Evolutionary conservation across 2,329 filamentous ascomycete genomes (phyloP).

Genomic region (Venturia oleaginea): DNA sequence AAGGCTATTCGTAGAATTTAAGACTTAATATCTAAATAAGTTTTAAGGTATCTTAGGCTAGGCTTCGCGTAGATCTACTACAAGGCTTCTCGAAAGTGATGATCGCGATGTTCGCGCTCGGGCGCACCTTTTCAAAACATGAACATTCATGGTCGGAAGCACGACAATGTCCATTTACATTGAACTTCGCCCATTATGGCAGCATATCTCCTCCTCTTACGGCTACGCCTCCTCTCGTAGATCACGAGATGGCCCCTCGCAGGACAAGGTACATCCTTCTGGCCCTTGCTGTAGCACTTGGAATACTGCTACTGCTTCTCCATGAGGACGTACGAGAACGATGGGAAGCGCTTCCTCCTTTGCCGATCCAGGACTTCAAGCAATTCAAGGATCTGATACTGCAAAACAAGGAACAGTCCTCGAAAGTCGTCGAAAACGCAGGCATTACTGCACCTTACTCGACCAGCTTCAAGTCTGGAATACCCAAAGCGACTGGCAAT

Average conservation of each 20-base stretch:
- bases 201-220: background rate
- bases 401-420: constrained; percentile 18
- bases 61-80: too few species aligned
- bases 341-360: background rate
- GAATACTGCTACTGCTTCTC: background rate
- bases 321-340: background rate
- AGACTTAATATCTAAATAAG: too few species aligned
- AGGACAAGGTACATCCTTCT: constrained; percentile 8
- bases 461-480: constrained; percentile 3
- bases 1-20: too few species aligned
- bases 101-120: too few species aligned
- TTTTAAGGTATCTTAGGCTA: too few species aligned
- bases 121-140: too few species aligned
- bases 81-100: too few species aligned
- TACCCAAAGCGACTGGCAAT: constrained; percentile 29
- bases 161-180: too few species aligned
- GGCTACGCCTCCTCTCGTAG: background rate
- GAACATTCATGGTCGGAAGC: too few species aligned
- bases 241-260: background rate
- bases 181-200: background rate
- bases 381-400: constrained; percentile 11
- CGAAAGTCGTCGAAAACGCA: background rate
- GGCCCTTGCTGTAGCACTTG: background rate
- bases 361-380: background rate
- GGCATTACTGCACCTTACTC: background rate